These are phyloP conservation scores for Endoconidiophora laricicola DNA, from an alignment of 2,329 filamentous ascomycete species.

Conservation along the genomic window DNA sequence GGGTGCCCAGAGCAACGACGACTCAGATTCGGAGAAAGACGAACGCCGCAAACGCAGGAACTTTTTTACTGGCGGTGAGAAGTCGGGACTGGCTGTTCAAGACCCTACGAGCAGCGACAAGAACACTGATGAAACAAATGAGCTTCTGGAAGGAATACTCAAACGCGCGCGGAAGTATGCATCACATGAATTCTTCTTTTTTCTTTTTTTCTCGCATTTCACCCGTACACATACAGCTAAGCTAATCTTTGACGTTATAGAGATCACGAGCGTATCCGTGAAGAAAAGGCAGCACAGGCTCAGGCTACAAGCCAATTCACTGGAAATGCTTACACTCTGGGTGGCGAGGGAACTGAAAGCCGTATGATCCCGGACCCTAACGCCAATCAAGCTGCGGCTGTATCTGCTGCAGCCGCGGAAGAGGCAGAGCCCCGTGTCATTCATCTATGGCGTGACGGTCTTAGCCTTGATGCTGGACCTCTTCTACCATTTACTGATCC, in stretches of 20 bases:
- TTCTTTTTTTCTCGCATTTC: not conserved
- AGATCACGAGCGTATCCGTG: slow-evolving; percentile 3
- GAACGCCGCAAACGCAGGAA: slow-evolving; percentile 46
- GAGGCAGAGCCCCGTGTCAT: slow-evolving; percentile 40
- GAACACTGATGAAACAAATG: slow-evolving; percentile 15
- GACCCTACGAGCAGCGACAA: slow-evolving; percentile 29
- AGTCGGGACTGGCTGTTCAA: slow-evolving; percentile 56
- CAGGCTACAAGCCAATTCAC: slow-evolving; percentile 43
- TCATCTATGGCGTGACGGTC: slow-evolving; percentile 70
- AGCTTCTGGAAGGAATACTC: slow-evolving; percentile 45
- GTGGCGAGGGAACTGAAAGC: slow-evolving; percentile 59
- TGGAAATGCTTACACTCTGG: slow-evolving; percentile 58
- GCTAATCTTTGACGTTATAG: not conserved
- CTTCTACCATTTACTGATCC: slow-evolving; percentile 68
- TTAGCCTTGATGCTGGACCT: slow-evolving; percentile 69
- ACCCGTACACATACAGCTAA: too few species aligned
- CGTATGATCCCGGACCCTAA: slow-evolving; percentile 47
- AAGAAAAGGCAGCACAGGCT: slow-evolving; percentile 18
- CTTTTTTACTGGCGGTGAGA: slow-evolving; percentile 71
- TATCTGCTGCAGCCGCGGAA: slow-evolving; percentile 18
- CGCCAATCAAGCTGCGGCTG: slow-evolving; percentile 13
- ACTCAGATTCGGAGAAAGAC: slow-evolving; percentile 37
- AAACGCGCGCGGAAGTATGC: slow-evolving; percentile 39
- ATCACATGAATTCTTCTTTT: not conserved
- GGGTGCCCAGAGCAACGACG: slow-evolving; percentile 33